These are phyloP conservation scores for Hypomontagnella submonticulosa DNA, from an alignment of 495 filamentous ascomycete genomes.

Conservation along the genomic window DNA sequence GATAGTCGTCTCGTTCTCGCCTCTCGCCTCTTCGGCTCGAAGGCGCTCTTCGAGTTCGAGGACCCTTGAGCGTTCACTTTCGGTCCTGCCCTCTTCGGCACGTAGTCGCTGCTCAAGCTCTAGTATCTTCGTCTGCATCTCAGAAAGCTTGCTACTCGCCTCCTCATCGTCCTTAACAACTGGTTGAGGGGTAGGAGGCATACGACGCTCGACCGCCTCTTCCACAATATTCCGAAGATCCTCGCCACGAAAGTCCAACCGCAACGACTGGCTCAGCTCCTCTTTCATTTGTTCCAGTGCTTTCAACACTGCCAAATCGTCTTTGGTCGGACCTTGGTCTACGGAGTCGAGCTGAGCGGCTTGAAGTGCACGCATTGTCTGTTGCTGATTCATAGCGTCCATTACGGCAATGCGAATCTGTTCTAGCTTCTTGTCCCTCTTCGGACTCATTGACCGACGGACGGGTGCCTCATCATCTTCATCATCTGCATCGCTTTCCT, in stretches of 20 bases:
- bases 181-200: constrained; percentile 54
- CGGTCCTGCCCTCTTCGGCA: constrained; percentile 47
- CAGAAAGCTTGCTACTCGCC: constrained; percentile 49
- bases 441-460: constrained; percentile 72
- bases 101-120: constrained; percentile 49
- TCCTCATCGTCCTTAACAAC: constrained; percentile 49
- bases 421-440: constrained; percentile 80
- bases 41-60: constrained; percentile 59
- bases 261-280: constrained; percentile 57
- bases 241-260: constrained; percentile 61
- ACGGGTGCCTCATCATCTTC: constrained; percentile 81
- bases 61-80: constrained; percentile 44
- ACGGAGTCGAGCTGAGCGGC: constrained; percentile 36
- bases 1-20: constrained; percentile 53
- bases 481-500: constrained; percentile 92
- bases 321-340: constrained; percentile 39
- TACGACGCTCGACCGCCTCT: constrained; percentile 63
- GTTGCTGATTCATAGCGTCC: constrained; percentile 78
- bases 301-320: constrained; percentile 47
- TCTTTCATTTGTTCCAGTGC: constrained; percentile 61
- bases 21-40: constrained; percentile 53
- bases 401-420: constrained; percentile 82
- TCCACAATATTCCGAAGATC: constrained; percentile 69
- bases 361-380: constrained; percentile 44
- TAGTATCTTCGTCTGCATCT: constrained; percentile 53